Evolutionary conservation across 2,329 filamentous ascomycete species (phyloP).

Genomic region (Bipolaris zeicola): DNA sequence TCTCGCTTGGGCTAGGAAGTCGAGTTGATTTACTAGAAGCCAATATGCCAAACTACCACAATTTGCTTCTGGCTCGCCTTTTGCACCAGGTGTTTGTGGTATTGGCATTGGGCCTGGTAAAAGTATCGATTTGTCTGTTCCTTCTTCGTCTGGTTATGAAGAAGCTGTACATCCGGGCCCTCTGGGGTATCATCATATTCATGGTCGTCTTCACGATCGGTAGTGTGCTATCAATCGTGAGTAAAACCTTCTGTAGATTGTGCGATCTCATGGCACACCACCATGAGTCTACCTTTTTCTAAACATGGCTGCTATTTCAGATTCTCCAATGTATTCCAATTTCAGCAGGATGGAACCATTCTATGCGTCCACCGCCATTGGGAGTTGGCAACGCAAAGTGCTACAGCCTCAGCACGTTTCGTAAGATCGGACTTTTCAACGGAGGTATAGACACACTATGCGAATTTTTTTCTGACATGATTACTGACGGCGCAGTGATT

Average conservation of each 20-base stretch:
- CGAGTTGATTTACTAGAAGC: constrained; percentile 48
- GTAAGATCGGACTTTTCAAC: constrained; percentile 55
- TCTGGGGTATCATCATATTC: constrained; percentile 53
- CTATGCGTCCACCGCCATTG: constrained; percentile 38
- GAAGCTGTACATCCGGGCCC: constrained; percentile 47
- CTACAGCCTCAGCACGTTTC: constrained; percentile 50
- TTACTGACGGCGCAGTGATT: constrained; percentile 27
- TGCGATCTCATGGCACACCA: background rate
- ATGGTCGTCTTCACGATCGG: constrained; percentile 51
- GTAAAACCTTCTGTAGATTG: background rate
- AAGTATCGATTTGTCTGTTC: constrained; percentile 56
- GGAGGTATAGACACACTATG: constrained; percentile 39
- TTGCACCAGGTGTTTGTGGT: constrained; percentile 56
- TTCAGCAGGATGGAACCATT: constrained; percentile 52
- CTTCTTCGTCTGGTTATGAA: constrained; percentile 50
- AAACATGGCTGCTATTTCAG: background rate
- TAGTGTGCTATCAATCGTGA: constrained; percentile 51
- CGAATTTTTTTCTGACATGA: background rate
- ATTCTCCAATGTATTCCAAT: constrained; percentile 57
- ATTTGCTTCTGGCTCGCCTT: constrained; percentile 49
- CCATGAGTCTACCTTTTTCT: background rate
- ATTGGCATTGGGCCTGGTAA: constrained; percentile 53
- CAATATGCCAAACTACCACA: constrained; percentile 36
- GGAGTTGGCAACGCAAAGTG: constrained; percentile 49
- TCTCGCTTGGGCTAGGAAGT: constrained; percentile 40